Evolutionary conservation across 768 basidiomycete genomes (phyloP).

Genomic region (Boletus huronensis): DNA sequence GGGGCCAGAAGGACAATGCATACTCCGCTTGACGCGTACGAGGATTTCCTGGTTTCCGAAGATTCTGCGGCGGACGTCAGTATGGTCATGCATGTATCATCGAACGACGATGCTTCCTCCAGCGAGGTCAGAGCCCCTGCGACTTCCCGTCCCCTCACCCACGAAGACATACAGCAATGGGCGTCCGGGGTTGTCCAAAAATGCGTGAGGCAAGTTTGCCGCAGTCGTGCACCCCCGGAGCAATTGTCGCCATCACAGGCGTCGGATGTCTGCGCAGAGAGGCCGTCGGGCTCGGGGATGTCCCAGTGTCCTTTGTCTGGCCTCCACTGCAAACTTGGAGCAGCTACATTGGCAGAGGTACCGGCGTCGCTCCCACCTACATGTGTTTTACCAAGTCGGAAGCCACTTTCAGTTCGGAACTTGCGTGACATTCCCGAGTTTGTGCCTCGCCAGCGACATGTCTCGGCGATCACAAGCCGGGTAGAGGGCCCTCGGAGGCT

Average conservation of each 20-base stretch:
- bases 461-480: background rate
- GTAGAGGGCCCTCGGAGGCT: background rate
- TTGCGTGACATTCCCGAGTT: slow-evolving; percentile 25
- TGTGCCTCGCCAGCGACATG: slow-evolving; percentile 20
- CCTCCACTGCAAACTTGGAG: slow-evolving; percentile 21
- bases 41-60: slow-evolving; percentile 12
- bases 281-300: slow-evolving; percentile 16
- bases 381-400: background rate
- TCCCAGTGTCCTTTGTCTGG: slow-evolving; percentile 26
- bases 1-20: background rate
- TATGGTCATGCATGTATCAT: slow-evolving; percentile 19
- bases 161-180: slow-evolving; percentile 27
- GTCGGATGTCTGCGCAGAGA: slow-evolving; percentile 28
- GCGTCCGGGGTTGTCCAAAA: slow-evolving; percentile 26
- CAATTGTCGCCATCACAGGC: slow-evolving; percentile 26
- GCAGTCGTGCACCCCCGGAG: slow-evolving; percentile 1
- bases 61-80: slow-evolving; percentile 22
- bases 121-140: slow-evolving; percentile 6
- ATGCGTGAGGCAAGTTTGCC: slow-evolving; percentile 17
- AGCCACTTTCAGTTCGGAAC: slow-evolving; percentile 5
- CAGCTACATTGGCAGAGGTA: background rate
- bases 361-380: background rate
- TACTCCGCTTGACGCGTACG: slow-evolving; percentile 1
- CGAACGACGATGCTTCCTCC: slow-evolving; percentile 8
- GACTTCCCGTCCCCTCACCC: slow-evolving; percentile 13